Evolutionary conservation across 495 filamentous ascomycete species (phyloP), one percentile per base, ranked within the genome.

Genomic region (Aspergillus sclerotioniger): DNA sequence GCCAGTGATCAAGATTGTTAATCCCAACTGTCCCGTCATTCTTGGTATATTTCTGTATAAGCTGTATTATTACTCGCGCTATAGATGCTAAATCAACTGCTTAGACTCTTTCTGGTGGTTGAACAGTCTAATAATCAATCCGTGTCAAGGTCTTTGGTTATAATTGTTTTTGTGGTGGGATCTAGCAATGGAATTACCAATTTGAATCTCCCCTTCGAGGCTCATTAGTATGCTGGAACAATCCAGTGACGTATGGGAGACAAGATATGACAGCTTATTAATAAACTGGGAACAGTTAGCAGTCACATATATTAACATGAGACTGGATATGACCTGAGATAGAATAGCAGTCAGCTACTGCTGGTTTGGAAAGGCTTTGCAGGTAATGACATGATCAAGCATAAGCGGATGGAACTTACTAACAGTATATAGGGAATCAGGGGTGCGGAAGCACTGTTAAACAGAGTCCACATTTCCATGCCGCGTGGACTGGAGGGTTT

Each of bases 31-130:
- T 64, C 19, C 68, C 62, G 41, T 72, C 71, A 6, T 71, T 65
- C 52, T 75, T 74, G 32, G 49, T 37, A 44, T 73, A 74, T 59
- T 72, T 73, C 58, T 75, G 64, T 66, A 77, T 75, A 29, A 75
- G 59, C 60, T 70, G 62, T 65, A 71, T 71, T 44, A 60, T 65
- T 3, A 67, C 43, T 12, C 13, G 39, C 15, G 52, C 41, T 7
- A 60, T n/a, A 54, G 64, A 50, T 8, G 53, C 51, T 20, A 61
- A 25, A 53, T 62, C 54, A 31, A 13, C 60, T n/a, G 29, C 35
- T 51, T 44, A 25, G 13, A 56, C 9, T 21, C 41, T 17, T 45
- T 37, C 50, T 21, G 45, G 41, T 39, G 31, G 29, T 21, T 16
- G 52, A 51, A 20, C 17, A 4, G 53, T 28, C 43, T 50, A 62